These are phyloP conservation scores for Rutstroemia sp. DNA, from an alignment of 2,329 filamentous ascomycete genomes.

Conservation along the genomic window DNA sequence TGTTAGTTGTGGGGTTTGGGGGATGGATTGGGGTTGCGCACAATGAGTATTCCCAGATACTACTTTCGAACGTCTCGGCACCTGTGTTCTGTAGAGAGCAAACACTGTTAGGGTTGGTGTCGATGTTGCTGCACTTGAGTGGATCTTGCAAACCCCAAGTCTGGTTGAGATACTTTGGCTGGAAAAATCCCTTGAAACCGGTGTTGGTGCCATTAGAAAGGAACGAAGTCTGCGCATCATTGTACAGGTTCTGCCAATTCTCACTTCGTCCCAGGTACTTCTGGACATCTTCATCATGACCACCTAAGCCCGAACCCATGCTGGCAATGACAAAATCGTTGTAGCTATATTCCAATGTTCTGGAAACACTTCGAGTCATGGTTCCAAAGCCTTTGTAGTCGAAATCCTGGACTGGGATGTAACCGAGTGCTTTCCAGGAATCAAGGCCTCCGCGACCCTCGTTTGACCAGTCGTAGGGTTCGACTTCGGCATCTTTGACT, in stretches of 20 bases:
- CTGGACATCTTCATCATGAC: conserved; percentile 40
- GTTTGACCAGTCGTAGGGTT: conserved; percentile 60
- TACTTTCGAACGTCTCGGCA: conserved; percentile 63
- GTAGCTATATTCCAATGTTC: conserved; percentile 71
- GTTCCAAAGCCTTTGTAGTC: conserved; percentile 59
- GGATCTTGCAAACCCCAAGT: conserved; percentile 65
- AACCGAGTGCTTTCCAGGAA: conserved; percentile 64
- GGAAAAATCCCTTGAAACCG: conserved; percentile 61
- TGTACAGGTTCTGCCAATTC: conserved; percentile 58
- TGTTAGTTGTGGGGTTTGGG: not conserved
- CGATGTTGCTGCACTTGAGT: conserved; percentile 47
- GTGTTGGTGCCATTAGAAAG: conserved; percentile 48
- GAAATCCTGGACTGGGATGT: conserved; percentile 63
- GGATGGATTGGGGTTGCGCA: conserved; percentile 6
- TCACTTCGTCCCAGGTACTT: conserved; percentile 19
- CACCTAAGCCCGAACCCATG: conserved; percentile 50
- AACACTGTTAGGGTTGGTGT: conserved; percentile 19
- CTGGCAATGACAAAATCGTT: conserved; percentile 63
- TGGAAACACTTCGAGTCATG: conserved; percentile 61
- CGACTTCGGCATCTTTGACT: conserved; percentile 46
- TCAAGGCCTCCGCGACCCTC: conserved; percentile 64
- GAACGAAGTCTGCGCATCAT: conserved; percentile 44
- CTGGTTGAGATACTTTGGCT: conserved; percentile 57
- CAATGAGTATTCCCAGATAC: conserved; percentile 59
- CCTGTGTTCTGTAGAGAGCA: conserved; percentile 25